Base-by-base conservation (phyloP, 306 rosid species). In the Echinosophora koreensis region DNA sequence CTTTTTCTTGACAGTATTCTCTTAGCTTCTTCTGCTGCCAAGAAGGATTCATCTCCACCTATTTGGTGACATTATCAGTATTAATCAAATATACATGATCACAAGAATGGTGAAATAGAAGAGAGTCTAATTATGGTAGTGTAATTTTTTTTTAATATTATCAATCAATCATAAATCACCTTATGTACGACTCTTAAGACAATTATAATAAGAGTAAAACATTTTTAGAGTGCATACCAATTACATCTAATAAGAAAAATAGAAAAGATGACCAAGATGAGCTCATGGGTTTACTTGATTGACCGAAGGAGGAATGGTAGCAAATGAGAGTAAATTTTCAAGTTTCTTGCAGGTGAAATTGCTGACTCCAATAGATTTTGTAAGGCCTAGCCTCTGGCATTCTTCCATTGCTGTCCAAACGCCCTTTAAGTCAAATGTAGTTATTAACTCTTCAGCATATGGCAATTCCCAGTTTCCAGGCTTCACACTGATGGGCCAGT, bases 1-100 rank as follows among this genome's bases (percentile, higher is more conserved):
- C 81, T 44, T 86, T 86, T 5, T 71, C 77, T 5, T 73, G 55
- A 75, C 88, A 84, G 11, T 79, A 86, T 38, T 88, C 88, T 66
- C 42, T 82, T 13, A 88, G 77, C 69, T 86, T 84, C 81, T 80
- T 84, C 66, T 88, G 90, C 51, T 88, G 84, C 83, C 84, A 84
- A 7, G 71, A 52, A 22, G 84, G 92, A 54, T 75, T 83, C 89
- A 88, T 66, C 70, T 88, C 92, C 72, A 86, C 89, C 92, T 88
- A 84, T 71, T 16, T 63, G 4, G 55, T 14, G 18, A 8, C 39
- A 38, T 8, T 15, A 15, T 47, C 11, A 3, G 32, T n/a, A n/a
- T 12, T 2, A 30, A 73, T 34, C 4, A 0, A 52, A 3, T n/a
- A 5, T 16, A 50, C 41, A 30, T 44, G 11, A 44, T 10, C 14